phyloP scores from a whole-genome alignment of 495 filamentous ascomycete genomes.

The Neurospora tetraspora region DNA sequence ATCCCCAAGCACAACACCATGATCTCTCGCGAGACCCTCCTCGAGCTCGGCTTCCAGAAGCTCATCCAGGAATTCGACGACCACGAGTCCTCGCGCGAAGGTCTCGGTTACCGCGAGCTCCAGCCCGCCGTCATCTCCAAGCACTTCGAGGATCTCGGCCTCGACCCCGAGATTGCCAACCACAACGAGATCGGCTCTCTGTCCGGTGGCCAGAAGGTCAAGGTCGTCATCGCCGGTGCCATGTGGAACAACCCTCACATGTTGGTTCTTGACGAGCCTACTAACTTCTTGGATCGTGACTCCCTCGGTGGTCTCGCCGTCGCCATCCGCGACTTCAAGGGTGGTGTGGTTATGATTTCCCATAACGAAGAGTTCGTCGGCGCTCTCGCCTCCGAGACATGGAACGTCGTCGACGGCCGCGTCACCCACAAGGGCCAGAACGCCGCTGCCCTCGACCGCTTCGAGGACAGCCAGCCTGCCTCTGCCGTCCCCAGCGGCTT shows the following conservation, averaged over 20 bases:
- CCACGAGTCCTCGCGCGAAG: slow-evolving; percentile 93
- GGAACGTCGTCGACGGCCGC: slow-evolving; percentile 82
- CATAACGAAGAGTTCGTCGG: slow-evolving; percentile 99
- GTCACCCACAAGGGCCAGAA: slow-evolving; percentile 72
- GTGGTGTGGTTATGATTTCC: slow-evolving; percentile 97
- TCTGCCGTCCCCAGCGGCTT: slow-evolving; percentile 44
- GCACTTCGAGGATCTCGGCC: slow-evolving; percentile 93
- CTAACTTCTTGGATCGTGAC: slow-evolving; percentile 98
- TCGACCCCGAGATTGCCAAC: slow-evolving; percentile 95
- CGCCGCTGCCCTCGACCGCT: slow-evolving; percentile 65
- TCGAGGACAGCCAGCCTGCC: slow-evolving; percentile 65
- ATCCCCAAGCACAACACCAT: slow-evolving; percentile 89
- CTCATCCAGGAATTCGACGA: slow-evolving; percentile 97
- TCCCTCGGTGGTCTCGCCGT: slow-evolving; percentile 91
- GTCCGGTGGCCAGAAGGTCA: slow-evolving; percentile 98
- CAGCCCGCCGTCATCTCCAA: slow-evolving; percentile 89
- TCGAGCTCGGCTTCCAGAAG: slow-evolving; percentile 79
- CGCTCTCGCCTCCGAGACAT: slow-evolving; percentile 87
- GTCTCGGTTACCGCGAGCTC: slow-evolving; percentile 87
- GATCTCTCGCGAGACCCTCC: slow-evolving; percentile 86
- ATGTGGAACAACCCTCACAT: slow-evolving; percentile 99
- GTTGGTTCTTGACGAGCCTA: slow-evolving; percentile 95
- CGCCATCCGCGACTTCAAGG: slow-evolving; percentile 94
- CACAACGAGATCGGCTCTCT: slow-evolving; percentile 97
- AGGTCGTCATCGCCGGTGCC: slow-evolving; percentile 93